These are phyloP conservation scores for Aureobasidium sp. DNA, from an alignment of 2,329 filamentous ascomycete species.

Conservation along the genomic window DNA sequence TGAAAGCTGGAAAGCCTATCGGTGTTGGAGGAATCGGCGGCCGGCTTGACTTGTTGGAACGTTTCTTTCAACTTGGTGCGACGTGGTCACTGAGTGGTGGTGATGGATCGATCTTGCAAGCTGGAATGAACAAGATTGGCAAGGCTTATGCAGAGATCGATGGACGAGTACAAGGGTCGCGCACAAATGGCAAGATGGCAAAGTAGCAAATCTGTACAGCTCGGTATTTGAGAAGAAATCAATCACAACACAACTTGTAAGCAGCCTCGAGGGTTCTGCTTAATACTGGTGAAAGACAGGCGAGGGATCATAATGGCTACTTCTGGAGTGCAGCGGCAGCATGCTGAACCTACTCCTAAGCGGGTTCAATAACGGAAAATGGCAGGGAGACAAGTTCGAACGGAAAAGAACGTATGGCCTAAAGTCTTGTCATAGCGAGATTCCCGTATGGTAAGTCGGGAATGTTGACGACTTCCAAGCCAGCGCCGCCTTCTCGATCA, in stretches of 20 bases:
- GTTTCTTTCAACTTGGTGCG: constrained; percentile 34
- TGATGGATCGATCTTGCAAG: constrained; percentile 32
- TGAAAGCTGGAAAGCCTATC: constrained; percentile 35
- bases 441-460: too few species aligned
- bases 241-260: neutral
- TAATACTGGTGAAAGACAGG: neutral
- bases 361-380: too few species aligned
- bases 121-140: constrained; percentile 29
- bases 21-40: constrained; percentile 37
- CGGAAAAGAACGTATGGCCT: too few species aligned
- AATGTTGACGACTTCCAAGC: too few species aligned
- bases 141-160: constrained; percentile 5
- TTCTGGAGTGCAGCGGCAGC: too few species aligned
- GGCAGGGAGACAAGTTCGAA: too few species aligned
- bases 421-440: too few species aligned
- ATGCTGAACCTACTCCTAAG: too few species aligned
- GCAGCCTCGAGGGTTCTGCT: neutral
- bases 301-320: too few species aligned
- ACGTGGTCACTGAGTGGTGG: constrained; percentile 34
- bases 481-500: too few species aligned
- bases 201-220: neutral
- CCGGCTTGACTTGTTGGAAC: constrained; percentile 34
- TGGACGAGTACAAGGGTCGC: neutral
- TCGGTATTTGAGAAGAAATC: neutral
- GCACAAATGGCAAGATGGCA: neutral